Base-by-base conservation (phyloP, 176 grass and related monocot genomes). In the Bothriochloa decipiens region DNA sequence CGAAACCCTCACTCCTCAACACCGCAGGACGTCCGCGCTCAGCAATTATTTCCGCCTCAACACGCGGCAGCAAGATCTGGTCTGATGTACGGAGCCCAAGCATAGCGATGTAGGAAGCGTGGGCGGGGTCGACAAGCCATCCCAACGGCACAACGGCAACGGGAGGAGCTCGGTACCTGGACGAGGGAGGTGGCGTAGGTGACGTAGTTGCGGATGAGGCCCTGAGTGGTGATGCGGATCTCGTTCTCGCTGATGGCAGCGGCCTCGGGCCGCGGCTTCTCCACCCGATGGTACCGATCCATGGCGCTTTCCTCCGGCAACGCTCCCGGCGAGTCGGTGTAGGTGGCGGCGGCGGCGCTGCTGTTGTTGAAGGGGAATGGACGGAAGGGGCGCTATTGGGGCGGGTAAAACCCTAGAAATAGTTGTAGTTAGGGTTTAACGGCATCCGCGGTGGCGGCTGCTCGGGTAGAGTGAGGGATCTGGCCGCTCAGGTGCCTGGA, bases 201-300 rank as follows among this genome's bases (percentile, higher is more conserved):
- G 87, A 98, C 81, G 70, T 98, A 98, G 91, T 95, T 98, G 73
- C 93, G 89, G 85, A 98, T 94, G 87, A 93, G 93, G 57, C 96
- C 96, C 77, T 98, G 96, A 58, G 93, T 86, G 68, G 96, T 94
- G 91, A 98, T 94, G 75, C 96, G 91, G 89, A 98, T 93, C 87
- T 98, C 96, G 65, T 98, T 98, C 86, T 98, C 96, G 81, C 81
- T 94, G 74, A 98, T 98, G 83, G 87, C 81, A 52, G 84, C 63
- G 57, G 95, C 87, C 72, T 98, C 91, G 65, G 91, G 89, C 80
- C 93, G 89, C 64, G 96, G 96, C 88, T 93, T 93, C 91, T 98
- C 96, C 43, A 98, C 91, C 78, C 91, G 85, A 70, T 95, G 93
- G 85, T 98, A 98, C 27, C 96, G 70, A 85, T 98, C 96, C 96